phyloP scores from a whole-genome alignment of 164 flowering plant genomes.

The Magnolia kwangsiensis region DNA sequence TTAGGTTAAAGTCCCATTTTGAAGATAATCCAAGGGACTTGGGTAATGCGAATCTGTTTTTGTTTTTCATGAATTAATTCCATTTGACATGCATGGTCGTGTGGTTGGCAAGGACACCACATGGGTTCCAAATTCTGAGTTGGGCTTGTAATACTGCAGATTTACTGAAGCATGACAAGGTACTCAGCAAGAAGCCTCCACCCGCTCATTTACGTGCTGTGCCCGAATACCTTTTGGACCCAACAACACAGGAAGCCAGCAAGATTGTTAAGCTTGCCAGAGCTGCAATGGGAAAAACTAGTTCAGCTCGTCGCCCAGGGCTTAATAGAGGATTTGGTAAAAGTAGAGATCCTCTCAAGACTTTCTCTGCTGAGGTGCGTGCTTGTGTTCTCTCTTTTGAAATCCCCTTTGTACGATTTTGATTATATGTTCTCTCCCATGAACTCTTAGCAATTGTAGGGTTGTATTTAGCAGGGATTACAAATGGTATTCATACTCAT shows the following conservation, averaged over 20 bases:
- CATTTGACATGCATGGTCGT: not conserved
- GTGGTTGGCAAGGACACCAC: not conserved
- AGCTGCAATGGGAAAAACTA: constrained; percentile 78
- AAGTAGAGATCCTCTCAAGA: constrained; percentile 72
- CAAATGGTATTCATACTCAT: not conserved
- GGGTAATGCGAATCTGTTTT: constrained; percentile 39
- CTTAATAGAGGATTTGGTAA: constrained; percentile 43
- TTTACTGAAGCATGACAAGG: constrained; percentile 89
- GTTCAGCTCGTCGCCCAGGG: constrained; percentile 35
- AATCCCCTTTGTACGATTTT: not conserved
- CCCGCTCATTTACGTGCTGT: constrained; percentile 70
- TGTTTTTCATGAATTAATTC: not conserved
- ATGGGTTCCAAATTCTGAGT: not conserved
- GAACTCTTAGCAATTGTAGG: not conserved
- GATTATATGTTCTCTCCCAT: not conserved
- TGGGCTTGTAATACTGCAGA: constrained; percentile 42
- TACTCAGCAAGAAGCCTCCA: constrained; percentile 71
- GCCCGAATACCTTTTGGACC: constrained; percentile 85
- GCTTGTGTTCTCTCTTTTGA: not conserved
- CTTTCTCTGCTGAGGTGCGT: constrained; percentile 72
- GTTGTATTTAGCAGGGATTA: not conserved
- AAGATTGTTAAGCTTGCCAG: constrained; percentile 82
- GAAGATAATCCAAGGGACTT: constrained; percentile 82
- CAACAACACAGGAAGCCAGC: constrained; percentile 78
- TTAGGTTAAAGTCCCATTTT: constrained; percentile 95